These are phyloP conservation scores for Strobilomyces dryophilus DNA, from an alignment of 768 basidiomycete genomes.

Conservation along the genomic window DNA sequence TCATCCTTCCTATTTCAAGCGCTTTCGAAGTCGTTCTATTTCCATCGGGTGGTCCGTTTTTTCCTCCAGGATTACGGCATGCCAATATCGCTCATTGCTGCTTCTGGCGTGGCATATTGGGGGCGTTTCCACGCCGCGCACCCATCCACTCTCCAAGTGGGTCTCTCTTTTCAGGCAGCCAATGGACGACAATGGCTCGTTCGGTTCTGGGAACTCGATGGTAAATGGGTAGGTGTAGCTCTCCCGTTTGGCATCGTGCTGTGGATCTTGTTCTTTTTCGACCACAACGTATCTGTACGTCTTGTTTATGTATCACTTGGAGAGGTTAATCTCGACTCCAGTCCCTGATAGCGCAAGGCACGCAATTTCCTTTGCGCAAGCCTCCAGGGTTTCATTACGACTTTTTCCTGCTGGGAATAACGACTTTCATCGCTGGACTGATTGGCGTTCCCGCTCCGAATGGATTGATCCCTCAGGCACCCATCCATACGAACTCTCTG, in stretches of 20 bases:
- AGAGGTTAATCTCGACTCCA: slow-evolving; percentile 25
- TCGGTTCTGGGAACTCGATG: slow-evolving; percentile 82
- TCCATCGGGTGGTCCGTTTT: slow-evolving; percentile 69
- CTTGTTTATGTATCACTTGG: not conserved
- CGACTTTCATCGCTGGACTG: slow-evolving; percentile 86
- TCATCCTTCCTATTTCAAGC: slow-evolving; percentile 70
- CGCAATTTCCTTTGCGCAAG: slow-evolving; percentile 85
- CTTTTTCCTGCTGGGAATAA: slow-evolving; percentile 87
- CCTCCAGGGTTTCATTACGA: slow-evolving; percentile 86
- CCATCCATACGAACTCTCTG: slow-evolving; percentile 86
- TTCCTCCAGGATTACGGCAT: slow-evolving; percentile 88
- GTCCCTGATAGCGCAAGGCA: slow-evolving; percentile 91
- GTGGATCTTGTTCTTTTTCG: slow-evolving; percentile 93
- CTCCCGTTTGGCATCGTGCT: slow-evolving; percentile 86
- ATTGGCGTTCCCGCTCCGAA: slow-evolving; percentile 86
- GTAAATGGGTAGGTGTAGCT: slow-evolving; percentile 86
- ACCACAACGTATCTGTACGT: slow-evolving; percentile 84
- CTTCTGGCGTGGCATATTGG: slow-evolving; percentile 84
- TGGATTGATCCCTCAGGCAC: slow-evolving; percentile 81
- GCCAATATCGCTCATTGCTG: slow-evolving; percentile 77
- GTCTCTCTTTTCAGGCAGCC: slow-evolving; percentile 65
- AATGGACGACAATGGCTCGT: slow-evolving; percentile 80
- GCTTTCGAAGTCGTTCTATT: slow-evolving; percentile 57
- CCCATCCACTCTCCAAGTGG: slow-evolving; percentile 64
- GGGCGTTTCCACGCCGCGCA: slow-evolving; percentile 62